Base-by-base conservation (phyloP, 805 yeast species). In the Blastobotrys parvus region DNA sequence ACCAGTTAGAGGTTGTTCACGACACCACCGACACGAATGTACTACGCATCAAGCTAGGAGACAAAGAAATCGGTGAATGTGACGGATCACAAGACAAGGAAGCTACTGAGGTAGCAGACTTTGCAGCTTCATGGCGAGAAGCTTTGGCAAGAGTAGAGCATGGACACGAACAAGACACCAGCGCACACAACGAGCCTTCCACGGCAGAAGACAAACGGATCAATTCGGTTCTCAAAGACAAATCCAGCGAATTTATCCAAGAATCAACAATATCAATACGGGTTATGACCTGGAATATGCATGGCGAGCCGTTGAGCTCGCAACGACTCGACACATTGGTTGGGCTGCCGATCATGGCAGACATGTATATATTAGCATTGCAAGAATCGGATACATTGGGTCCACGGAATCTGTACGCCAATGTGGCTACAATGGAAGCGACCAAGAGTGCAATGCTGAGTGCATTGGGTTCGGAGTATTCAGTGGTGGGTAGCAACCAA, bases 351-450 rank as follows among this genome's bases (percentile, higher is more conserved):
- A 41, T 44, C 18, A 49, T 50, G 39, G 25, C 44, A 13, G 56
- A 51, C 32, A 35, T 75, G 1, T 66, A 68, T 42, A 60, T 72
- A 4, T 47, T 75, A 3, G 68, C 69, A 4, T 59, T 75, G 35
- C 80, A 75, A 51, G 80, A 75, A 49, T 67, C 76, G 0, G 64
- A 75, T 2, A 70, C 77, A 2, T 56, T 74, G 38, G 66, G 63
- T n/a, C 41, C 41, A 22, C 55, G 58, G 41, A 63, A 58, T 34
- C 44, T 61, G 25, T 57, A 55, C 33, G 58, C 68, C 8, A 63
- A 60, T 47, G 47, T 53, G 22, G 50, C 44, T 13, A 65, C 67
- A 0, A 48, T 60, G 35, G 49, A 49, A 11, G 35, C 49, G 3
- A 54, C 59, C 31, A 45, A 50, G 8, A 48, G 46, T 19, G 45